These are phyloP conservation scores for Boehmeria nivea DNA, from an alignment of 306 rosid genomes.

Conservation along the genomic window DNA sequence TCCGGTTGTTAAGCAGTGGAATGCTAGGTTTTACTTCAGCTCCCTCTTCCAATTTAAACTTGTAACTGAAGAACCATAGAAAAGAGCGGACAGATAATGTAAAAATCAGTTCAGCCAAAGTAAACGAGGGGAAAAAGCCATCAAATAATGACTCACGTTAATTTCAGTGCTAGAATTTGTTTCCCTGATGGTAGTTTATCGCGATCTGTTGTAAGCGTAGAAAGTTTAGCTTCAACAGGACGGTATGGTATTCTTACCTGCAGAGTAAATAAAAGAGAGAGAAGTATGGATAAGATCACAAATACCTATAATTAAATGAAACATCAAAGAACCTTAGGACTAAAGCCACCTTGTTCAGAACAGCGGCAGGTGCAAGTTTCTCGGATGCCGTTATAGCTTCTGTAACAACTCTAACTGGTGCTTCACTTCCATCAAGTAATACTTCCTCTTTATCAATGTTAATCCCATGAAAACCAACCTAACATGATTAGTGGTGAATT, in stretches of 20 bases:
- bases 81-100: not conserved
- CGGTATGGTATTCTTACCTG: constrained; percentile 84
- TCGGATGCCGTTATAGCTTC: constrained; percentile 76
- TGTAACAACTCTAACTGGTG: constrained; percentile 75
- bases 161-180: constrained; percentile 77
- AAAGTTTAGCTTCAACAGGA: constrained; percentile 71
- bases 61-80: constrained; percentile 61
- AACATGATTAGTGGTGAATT: too few species aligned
- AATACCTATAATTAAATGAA: constrained; percentile 13
- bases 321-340: constrained; percentile 4
- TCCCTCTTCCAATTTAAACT: constrained; percentile 86
- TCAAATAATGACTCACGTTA: constrained; percentile 55
- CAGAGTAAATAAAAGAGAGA: constrained; percentile 17
- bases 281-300: constrained; percentile 14
- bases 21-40: constrained; percentile 79
- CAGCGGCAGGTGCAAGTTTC: constrained; percentile 80
- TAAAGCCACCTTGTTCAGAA: constrained; percentile 71
- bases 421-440: constrained; percentile 93
- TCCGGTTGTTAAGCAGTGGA: constrained; percentile 73
- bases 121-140: constrained; percentile 16
- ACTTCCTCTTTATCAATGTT: constrained; percentile 58
- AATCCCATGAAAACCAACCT: constrained; percentile 85
- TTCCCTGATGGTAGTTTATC: constrained; percentile 90
- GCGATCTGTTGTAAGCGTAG: constrained; percentile 68
- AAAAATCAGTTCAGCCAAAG: constrained; percentile 16